A percentile compares a stretch with the other conserved stretches of the same genome.
Conservation (phyloP, 768 basidiomycete species). For the Amanita thiersii region DNA sequence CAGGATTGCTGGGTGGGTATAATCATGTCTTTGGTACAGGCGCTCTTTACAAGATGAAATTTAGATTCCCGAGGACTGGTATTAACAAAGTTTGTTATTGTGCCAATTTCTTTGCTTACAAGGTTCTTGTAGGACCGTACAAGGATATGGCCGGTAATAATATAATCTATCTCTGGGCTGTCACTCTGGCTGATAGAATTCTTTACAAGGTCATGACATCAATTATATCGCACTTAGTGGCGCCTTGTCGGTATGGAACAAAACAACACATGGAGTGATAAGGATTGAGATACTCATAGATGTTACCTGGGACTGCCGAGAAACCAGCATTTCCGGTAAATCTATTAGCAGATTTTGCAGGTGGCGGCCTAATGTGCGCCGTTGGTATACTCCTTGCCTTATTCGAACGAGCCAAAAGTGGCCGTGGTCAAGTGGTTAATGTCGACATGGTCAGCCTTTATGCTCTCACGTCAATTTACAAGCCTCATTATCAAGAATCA, state of each 20-base stretch:
- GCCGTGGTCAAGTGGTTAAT: conserved; percentile 67
- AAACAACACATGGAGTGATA: not conserved
- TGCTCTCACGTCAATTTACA: not conserved
- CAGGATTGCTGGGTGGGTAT: conserved; percentile 61
- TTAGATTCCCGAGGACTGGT: conserved; percentile 60
- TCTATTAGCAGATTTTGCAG: conserved; percentile 76
- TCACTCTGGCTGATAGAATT: not conserved
- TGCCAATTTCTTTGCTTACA: not conserved
- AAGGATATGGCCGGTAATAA: conserved; percentile 68
- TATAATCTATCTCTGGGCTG: not conserved
- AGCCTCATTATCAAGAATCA: not conserved
- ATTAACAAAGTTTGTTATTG: not conserved
- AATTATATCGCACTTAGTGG: conserved; percentile 82
- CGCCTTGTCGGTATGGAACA: not conserved
- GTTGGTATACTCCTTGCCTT: conserved; percentile 70
- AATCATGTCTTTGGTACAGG: conserved; percentile 4
- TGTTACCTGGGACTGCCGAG: conserved; percentile 55
- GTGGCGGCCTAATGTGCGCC: conserved; percentile 68
- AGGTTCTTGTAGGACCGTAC: conserved; percentile 41
- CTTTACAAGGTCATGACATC: conserved; percentile 62
- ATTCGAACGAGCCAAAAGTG: conserved; percentile 54
- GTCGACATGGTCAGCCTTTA: conserved; percentile 59
- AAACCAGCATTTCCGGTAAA: conserved; percentile 72
- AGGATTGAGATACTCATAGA: conserved; percentile 25
- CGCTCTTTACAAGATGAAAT: not conserved